Conservation (phyloP, 139 green algal genomes). For the Haematococcus lacustris region DNA sequence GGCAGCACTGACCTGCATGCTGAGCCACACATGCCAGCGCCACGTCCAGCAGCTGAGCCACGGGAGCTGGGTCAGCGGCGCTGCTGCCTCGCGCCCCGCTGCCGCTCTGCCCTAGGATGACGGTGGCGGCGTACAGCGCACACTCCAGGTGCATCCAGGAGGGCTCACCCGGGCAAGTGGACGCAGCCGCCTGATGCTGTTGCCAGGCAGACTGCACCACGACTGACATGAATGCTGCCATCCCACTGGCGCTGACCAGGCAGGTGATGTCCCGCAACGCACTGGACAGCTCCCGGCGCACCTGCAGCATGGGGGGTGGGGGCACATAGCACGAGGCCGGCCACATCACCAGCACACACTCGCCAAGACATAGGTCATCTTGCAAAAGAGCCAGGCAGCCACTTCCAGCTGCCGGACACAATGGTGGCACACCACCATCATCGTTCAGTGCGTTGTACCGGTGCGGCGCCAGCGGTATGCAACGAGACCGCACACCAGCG, state of each 20-base stretch:
- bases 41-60: conserved; percentile 22
- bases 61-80: conserved; percentile 6
- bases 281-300: conserved; percentile 43
- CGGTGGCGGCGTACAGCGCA: conserved; percentile 51
- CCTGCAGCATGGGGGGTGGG: too few species aligned
- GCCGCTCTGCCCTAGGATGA: conserved; percentile 30
- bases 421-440: too few species aligned
- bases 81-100: background rate
- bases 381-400: too few species aligned
- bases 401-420: too few species aligned
- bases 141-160: conserved; percentile 33
- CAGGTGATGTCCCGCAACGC: conserved; percentile 38
- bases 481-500: too few species aligned
- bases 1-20: conserved; percentile 2
- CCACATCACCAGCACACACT: too few species aligned
- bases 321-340: too few species aligned
- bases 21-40: background rate
- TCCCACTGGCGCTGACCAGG: conserved; percentile 25
- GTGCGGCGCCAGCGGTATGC: too few species aligned
- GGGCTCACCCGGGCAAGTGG: background rate
- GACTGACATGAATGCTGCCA: conserved; percentile 23
- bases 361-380: too few species aligned
- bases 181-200: background rate
- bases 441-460: too few species aligned
- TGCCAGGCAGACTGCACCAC: conserved; percentile 20